Base-by-base conservation (phyloP, 352 stramenopile species). In the Phytopythium sindhum region DNA sequence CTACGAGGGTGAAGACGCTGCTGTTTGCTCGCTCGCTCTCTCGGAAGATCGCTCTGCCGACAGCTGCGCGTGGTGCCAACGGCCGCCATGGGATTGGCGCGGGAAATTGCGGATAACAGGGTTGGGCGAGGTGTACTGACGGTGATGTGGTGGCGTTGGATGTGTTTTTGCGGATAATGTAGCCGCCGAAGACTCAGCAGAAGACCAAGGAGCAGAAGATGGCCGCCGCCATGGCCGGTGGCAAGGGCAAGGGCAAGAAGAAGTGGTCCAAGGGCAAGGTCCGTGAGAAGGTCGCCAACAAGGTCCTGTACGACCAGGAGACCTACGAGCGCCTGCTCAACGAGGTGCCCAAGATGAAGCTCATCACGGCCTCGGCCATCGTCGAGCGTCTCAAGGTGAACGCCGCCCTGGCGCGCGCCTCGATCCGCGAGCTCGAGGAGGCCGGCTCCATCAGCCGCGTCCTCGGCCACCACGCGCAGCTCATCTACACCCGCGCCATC, bases 131-230 rank as follows among this genome's bases (percentile, higher is more conserved):
- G 33, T 11, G 33, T 39, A 48, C 68, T 76, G 67, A 72, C 47
- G 59, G 15, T 60, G 19, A 55, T 21, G 14, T 24, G 26, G 23
- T 39, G 24, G n/a, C 28, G 26, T 4, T 14, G 14, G 48, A 15
- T 57, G 5, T 15, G 6, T 56, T 4, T 50, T 9, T 70, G 50
- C 51, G 57, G 48, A 11, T 6, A 8, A 28, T 72, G 53, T 66
- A 93, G 97, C 97, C 97, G 69, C 97, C 97, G 68, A 99, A 99
- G 87, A 98, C 98, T 75, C 97, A 99, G 90, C 97, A 99, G 83
- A 99, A 99, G 93, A 99, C 97, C 69, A 99, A 99, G 93, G 98
- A 99, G 82, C 96, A 99, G 75, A 99, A 99, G 97, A 99, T 99
- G 94, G 97, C 97, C 74, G 97, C 98, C 77, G 98, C 97, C 92